Evolutionary conservation across 2,329 filamentous ascomycete species (phyloP), one percentile per base, ranked within the genome.

Genomic region (Grosmannia clavigera): DNA sequence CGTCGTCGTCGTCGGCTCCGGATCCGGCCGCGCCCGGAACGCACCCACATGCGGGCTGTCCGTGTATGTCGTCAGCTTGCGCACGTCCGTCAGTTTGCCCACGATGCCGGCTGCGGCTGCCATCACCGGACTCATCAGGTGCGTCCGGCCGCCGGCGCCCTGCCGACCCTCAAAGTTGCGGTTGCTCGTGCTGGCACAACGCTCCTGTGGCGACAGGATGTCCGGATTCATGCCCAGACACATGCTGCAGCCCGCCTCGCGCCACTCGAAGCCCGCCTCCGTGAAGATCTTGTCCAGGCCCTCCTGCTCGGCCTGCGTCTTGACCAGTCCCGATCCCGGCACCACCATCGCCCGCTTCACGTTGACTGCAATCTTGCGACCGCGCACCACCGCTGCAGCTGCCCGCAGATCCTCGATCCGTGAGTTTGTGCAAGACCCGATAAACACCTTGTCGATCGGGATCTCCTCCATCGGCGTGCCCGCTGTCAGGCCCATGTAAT

Each of bases 201-300:
- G 86, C 76, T 99, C 94, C 72, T 87, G 83, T 59, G 94, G 92
- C 2, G 91, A 85, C 55, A 97, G 82, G 64, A 99, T 97, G 72
- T 99, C 94, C 0, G 94, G 92, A 78, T 99, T 99, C 92, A 99
- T 99, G 71, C 94, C 94, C 60, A 99, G 81, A 72, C 94, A 97
- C 94, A 99, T 99, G 64, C 90, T 95, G 82, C 94, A 99, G 57
- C 94, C 94, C 66, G 94, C 94, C 77, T 99, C 94, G 71, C 94
- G 85, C 92, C 92, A 97, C 73, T 97, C 92, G 66, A 97, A 97
- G 9, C 94, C 94, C 56, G 94, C 92, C 63, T 95, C 90, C 10
- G 77, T 70, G 74, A 99, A 97, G 70, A 96, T 88, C 78, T 91
- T 90, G 75, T 97, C 90, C 5, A 99, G 84, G 58, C 92, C 92